Base-by-base conservation (phyloP, 257 asterid species). In the Salvia rosmarinus region DNA sequence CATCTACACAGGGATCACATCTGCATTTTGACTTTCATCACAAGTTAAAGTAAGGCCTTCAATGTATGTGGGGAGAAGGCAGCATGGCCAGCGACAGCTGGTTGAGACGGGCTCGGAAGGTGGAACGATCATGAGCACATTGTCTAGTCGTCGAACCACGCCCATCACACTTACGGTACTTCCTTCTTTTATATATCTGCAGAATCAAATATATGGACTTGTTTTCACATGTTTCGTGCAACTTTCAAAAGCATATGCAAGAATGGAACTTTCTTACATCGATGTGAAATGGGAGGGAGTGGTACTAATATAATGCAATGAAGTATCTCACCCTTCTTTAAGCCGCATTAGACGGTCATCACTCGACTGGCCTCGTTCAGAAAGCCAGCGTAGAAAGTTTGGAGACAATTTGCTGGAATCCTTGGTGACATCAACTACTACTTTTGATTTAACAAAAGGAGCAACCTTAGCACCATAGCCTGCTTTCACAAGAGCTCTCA, bases 401-500 rank as follows among this genome's bases (percentile, higher is more conserved):
- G 96, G 86, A 73, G 91, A 88, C 17, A 71, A 21, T 13, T 81
- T 84, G 35, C 79, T 82, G 77, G 79, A 75, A 55, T 76, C 77
- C 74, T 80, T 80, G 47, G 85, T 80, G 64, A 85, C 81, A 76
- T 90, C 92, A 55, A 88, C 83, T 1, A 88, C 93, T 17, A 86
- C 87, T 21, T 78, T 64, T 57, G 93, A 78, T 69, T 86, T 77
- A 32, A 90, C 95, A 68, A 88, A 84, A 3, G 95, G 89, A 0
- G 96, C 86, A 72, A 90, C 91, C 81, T 86, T 90, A 16, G 93
- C 90, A 10, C 96, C 95, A 62, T 88, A 80, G 60, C 96, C 96
- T 28, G 96, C 93, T 81, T 90, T 90, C 7, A 90, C 96, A 64
- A 88, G 83, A 25, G 96, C 96, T 82, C 96, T 81, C 78, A 90